Evolutionary conservation across 306 rosid genomes (phyloP).

Genomic region (Glycyrrhiza uralensis): DNA sequence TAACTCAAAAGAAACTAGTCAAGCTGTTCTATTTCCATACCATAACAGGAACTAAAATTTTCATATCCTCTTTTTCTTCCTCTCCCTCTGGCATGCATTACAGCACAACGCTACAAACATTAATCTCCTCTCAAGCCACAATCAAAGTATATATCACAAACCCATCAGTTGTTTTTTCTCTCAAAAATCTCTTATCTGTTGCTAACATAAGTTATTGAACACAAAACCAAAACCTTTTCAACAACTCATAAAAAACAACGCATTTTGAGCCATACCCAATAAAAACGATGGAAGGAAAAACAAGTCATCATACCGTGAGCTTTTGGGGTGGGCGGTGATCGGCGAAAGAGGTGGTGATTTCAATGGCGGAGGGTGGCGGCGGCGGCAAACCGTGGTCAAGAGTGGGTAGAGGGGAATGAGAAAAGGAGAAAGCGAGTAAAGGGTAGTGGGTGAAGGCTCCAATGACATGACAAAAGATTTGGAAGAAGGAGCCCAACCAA

Average conservation of each 20-base stretch:
- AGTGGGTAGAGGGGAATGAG: conserved; percentile 53
- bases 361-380: conserved; percentile 18
- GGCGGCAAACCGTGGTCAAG: conserved; percentile 48
- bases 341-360: conserved; percentile 35
- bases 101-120: not conserved
- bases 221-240: not conserved
- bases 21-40: not conserved
- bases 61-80: not conserved
- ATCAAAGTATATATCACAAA: not conserved
- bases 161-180: too few relatives aligned
- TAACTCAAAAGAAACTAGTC: not conserved
- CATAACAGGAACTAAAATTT: not conserved
- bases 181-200: not conserved
- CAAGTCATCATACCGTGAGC: conserved; percentile 52
- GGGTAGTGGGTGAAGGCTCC: conserved; percentile 69
- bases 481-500: conserved; percentile 73
- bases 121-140: not conserved
- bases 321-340: conserved; percentile 25
- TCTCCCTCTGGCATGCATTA: not conserved
- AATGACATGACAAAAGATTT: conserved; percentile 70
- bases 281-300: not conserved
- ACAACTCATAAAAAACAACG: not conserved
- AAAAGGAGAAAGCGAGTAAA: conserved; percentile 57
- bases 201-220: not conserved
- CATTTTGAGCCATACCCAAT: not conserved